Evolutionary conservation across 2,329 filamentous ascomycete genomes (phyloP).

Genomic region (Apiospora aurea): DNA sequence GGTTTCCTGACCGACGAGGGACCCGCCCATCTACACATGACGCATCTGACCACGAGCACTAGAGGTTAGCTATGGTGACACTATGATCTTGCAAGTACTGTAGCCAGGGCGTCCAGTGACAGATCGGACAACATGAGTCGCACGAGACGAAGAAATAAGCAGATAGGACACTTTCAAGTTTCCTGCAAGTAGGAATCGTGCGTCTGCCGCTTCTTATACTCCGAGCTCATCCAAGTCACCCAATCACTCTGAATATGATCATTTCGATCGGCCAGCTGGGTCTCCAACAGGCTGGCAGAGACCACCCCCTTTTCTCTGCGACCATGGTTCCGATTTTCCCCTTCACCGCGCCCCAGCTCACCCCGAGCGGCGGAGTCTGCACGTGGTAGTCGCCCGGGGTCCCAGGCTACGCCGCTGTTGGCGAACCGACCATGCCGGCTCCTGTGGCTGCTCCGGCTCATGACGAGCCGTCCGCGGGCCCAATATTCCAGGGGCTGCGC

Average conservation of each 20-base stretch:
- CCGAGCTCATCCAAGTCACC: background rate
- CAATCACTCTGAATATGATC: background rate
- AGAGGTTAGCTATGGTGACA: too few relatives aligned
- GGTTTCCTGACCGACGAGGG: too few relatives aligned
- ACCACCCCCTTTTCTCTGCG: background rate
- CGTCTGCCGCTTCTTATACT: too few relatives aligned
- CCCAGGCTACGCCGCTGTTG: slow-evolving; percentile 16
- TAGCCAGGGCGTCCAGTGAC: too few relatives aligned
- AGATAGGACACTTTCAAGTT: too few relatives aligned
- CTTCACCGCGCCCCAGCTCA: background rate
- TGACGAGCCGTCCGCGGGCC: background rate
- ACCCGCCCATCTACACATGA: too few relatives aligned
- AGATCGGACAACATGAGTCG: too few relatives aligned
- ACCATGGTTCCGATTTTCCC: background rate
- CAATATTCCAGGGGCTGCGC: background rate
- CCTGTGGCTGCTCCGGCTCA: background rate
- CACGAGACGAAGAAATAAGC: too few relatives aligned
- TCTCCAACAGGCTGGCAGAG: background rate
- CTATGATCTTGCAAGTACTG: too few relatives aligned
- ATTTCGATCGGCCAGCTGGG: background rate
- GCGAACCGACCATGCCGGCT: background rate
- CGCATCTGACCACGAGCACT: too few relatives aligned
- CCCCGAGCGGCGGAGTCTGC: background rate
- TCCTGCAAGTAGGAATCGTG: too few relatives aligned
- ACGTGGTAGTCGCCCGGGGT: background rate